phyloP scores from a whole-genome alignment of 2,329 filamentous ascomycete genomes.

The Bipolaris sorokiniana region DNA sequence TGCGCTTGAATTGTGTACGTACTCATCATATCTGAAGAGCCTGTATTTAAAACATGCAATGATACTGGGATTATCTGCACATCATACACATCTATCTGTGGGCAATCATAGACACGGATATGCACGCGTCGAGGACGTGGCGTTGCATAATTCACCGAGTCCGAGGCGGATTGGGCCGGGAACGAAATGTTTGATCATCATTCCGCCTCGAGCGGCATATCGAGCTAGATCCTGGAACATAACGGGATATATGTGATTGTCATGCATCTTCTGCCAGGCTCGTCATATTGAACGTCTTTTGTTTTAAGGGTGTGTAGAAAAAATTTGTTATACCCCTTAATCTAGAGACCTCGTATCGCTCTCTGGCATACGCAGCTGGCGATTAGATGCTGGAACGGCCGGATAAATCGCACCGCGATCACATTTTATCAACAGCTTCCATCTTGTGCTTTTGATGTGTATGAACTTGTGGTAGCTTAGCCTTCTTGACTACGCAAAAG shows the following conservation, averaged over 20 bases:
- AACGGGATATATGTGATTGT: not conserved
- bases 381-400: not conserved
- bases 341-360: not conserved
- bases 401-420: not conserved
- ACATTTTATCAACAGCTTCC: not conserved
- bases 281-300: not conserved
- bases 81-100: no score
- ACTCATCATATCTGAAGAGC: no score
- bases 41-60: no score
- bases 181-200: not conserved
- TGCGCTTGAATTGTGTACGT: no score
- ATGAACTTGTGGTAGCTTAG: not conserved
- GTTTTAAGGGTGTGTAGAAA: not conserved
- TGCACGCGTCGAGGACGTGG: no score
- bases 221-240: not conserved
- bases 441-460: no score
- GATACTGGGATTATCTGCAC: no score
- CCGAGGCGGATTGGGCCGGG: no score
- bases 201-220: no score
- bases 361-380: not conserved
- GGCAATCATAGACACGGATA: no score
- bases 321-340: not conserved
- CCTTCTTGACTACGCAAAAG: not conserved
- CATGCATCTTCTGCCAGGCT: not conserved
- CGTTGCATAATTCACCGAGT: no score